A percentile compares a stretch with the other conserved stretches of the same genome.
Evolutionary conservation across 2,329 filamentous ascomycete species (phyloP).

Genomic region (Diplodia mutila): DNA sequence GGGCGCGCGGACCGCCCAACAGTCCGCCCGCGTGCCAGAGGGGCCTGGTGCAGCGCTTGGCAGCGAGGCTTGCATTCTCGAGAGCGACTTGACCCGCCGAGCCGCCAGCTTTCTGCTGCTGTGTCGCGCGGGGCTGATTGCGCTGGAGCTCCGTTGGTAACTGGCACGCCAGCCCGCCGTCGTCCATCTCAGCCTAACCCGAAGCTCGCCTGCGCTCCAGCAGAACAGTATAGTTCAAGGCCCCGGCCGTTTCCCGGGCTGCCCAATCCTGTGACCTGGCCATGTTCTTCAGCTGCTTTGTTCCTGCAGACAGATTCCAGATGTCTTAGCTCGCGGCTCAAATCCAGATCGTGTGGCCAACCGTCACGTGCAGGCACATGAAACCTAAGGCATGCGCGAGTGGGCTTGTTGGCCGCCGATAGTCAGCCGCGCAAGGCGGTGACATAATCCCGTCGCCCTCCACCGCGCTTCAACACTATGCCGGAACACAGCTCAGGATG

Average conservation of each 20-base stretch:
- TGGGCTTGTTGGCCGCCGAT: background rate
- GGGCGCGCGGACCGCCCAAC: background rate
- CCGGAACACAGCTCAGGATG: slow-evolving; percentile 51
- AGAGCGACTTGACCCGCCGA: slow-evolving; percentile 10
- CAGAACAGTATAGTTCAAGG: background rate
- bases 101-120: slow-evolving; percentile 18
- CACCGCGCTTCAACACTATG: slow-evolving; percentile 15
- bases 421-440: background rate
- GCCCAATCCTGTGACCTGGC: background rate
- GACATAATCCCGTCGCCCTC: slow-evolving; percentile 5
- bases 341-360: background rate
- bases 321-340: no score
- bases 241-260: background rate
- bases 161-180: background rate
- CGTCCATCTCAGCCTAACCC: background rate
- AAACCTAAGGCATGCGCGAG: background rate
- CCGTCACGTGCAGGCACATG: slow-evolving; percentile 1
- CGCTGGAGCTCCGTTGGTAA: background rate
- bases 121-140: slow-evolving; percentile 14
- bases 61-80: slow-evolving; percentile 14
- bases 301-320: background rate
- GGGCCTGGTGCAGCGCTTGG: slow-evolving; percentile 9
- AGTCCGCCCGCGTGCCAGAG: slow-evolving; percentile 7
- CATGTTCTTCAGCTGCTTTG: background rate
- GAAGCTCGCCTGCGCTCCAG: background rate